A percentile compares a stretch with the other conserved stretches of the same genome.
Conservation (phyloP, 1,284 basidiomycete species). For the Fomitopsis schrenkii region DNA sequence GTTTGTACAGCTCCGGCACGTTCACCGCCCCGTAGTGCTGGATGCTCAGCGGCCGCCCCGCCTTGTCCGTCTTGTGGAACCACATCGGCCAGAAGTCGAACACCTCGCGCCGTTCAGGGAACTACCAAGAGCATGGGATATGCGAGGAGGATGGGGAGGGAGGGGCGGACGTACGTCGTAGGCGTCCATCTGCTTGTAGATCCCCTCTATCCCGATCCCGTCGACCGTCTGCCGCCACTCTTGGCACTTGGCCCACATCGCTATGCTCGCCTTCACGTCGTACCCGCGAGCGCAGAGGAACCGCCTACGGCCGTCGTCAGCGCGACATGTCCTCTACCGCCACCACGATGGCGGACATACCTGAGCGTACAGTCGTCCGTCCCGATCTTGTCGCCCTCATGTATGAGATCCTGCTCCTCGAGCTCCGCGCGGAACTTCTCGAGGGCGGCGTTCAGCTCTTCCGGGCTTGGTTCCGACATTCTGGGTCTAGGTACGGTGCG, state of each 20-base stretch:
- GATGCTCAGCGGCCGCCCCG: conserved; percentile 66
- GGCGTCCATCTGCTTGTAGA: conserved; percentile 53
- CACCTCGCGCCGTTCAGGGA: conserved; percentile 60
- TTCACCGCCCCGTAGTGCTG: conserved; percentile 61
- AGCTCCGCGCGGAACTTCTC: conserved; percentile 44
- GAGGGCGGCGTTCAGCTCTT: conserved; percentile 15
- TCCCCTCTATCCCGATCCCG: conserved; percentile 53
- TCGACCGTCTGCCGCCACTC: conserved; percentile 55
- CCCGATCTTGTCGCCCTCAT: conserved; percentile 58
- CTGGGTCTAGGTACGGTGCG: neutral
- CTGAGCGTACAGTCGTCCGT: conserved; percentile 60
- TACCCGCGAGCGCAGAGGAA: conserved; percentile 65
- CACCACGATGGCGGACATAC: conserved; percentile 21
- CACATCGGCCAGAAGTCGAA: conserved; percentile 73
- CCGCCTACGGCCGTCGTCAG: conserved; percentile 38
- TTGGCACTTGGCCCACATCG: conserved; percentile 57
- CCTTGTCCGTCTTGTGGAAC: conserved; percentile 74
- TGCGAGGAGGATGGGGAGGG: neutral
- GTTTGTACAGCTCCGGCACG: conserved; percentile 55
- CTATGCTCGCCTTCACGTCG: conserved; percentile 47
- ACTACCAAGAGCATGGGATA: conserved; percentile 34
- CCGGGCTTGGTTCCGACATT: conserved; percentile 10
- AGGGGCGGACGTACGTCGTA: conserved; percentile 45
- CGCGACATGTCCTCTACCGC: neutral
- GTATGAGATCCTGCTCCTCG: conserved; percentile 46